Conservation (phyloP, 164 flowering plant species). For the Platanus orientalis region DNA sequence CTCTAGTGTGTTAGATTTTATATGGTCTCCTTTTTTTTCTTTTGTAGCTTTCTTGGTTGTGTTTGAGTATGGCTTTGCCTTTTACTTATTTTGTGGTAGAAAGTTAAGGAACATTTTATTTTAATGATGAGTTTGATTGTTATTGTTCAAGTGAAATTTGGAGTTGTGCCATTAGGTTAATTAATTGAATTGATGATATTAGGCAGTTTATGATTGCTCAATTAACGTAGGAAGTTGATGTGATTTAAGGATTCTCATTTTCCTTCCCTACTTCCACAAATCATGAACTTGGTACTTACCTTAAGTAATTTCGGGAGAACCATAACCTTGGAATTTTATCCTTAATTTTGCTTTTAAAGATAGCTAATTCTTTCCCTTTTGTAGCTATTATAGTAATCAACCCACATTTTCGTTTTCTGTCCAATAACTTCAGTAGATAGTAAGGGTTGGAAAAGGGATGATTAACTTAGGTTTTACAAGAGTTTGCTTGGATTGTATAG, state of each 20-base stretch:
- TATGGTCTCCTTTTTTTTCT: slow-evolving; percentile 4
- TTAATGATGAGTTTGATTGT: too few relatives aligned
- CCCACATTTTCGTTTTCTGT: too few relatives aligned
- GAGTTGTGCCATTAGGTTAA: too few relatives aligned
- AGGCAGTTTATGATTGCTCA: slow-evolving; percentile 8
- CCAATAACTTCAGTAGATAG: too few relatives aligned
- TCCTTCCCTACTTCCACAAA: slow-evolving; percentile 18
- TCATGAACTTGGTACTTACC: slow-evolving; percentile 29
- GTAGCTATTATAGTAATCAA: too few relatives aligned
- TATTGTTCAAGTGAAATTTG: too few relatives aligned
- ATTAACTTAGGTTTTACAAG: too few relatives aligned
- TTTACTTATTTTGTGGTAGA: slow-evolving; percentile 10
- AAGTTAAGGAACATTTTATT: neutral
- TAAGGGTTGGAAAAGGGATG: too few relatives aligned
- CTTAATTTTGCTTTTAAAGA: too few relatives aligned
- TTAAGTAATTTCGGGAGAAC: too few relatives aligned
- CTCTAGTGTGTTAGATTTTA: neutral
- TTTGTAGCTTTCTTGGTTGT: slow-evolving; percentile 15
- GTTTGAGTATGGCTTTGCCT: slow-evolving; percentile 8
- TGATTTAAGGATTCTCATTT: neutral
- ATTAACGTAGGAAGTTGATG: neutral
- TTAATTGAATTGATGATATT: neutral
- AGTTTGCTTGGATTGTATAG: too few relatives aligned
- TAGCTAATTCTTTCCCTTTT: too few relatives aligned
- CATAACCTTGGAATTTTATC: neutral